Percentiles rank a stretch among this genome's conserved stretches.
phyloP scores from a whole-genome alignment of 805 yeast genomes.

The Hanseniaspora jakobsenii region DNA sequence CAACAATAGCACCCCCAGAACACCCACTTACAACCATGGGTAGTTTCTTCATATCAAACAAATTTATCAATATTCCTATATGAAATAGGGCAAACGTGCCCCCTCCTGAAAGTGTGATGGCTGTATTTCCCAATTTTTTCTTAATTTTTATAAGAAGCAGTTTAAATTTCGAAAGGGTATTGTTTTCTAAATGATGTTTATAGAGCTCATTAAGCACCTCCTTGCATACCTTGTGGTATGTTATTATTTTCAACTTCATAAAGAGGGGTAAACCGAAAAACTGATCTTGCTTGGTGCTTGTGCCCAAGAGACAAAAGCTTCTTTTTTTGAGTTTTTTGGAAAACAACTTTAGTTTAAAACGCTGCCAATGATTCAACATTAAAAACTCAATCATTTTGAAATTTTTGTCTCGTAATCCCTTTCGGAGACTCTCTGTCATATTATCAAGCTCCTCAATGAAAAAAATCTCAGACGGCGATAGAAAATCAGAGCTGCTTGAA shows the following conservation, averaged over 20 bases:
- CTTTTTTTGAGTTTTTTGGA: conserved; percentile 3
- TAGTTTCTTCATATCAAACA: conserved; percentile 58
- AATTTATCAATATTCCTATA: conserved; percentile 76
- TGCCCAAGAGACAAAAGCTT: too few species aligned
- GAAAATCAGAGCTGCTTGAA: not conserved
- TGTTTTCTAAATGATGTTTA: not conserved
- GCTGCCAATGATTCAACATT: conserved; percentile 14
- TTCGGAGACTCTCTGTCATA: not conserved
- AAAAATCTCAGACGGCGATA: conserved; percentile 3
- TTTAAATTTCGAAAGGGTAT: not conserved
- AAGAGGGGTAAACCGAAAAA: conserved; percentile 6
- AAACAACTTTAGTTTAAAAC: conserved; percentile 11
- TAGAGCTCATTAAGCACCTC: not conserved
- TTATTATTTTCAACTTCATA: conserved; percentile 4
- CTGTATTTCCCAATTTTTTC: conserved; percentile 87
- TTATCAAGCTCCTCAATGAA: conserved; percentile 5
- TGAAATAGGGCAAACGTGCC: conserved; percentile 88
- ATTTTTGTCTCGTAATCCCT: not conserved
- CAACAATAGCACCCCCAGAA: conserved; percentile 91
- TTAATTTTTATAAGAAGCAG: conserved; percentile 41
- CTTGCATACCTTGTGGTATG: conserved; percentile 1
- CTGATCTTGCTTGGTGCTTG: conserved; percentile 3
- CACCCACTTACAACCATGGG: conserved; percentile 89
- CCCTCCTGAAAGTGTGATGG: conserved; percentile 90
- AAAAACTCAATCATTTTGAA: not conserved